Base-by-base conservation (phyloP, 306 rosid species). In the Inga leiocalycina region DNA sequence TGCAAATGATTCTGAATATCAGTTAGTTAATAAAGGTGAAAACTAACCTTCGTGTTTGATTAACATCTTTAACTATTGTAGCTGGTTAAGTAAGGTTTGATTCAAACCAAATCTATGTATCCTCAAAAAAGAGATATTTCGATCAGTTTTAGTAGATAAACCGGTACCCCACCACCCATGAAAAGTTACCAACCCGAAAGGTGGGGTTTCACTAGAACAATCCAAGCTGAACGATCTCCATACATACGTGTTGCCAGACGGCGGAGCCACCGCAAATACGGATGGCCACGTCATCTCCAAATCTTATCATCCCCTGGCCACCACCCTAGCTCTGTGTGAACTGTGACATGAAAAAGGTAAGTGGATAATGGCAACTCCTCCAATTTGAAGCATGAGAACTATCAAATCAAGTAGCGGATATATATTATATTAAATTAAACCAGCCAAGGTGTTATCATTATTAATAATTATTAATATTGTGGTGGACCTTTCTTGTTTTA, bases 311-410 rank as follows among this genome's bases (percentile, higher is more conserved):
- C 75, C 41, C 66, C 62, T n/a, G 10, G 57, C 43, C 86, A 71
- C 76, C 74, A 45, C 75, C 24, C 35, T 17, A 68, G 10, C 59
- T 24, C 43, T 41, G 79, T 92, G 89, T 84, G 90, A 81, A 87
- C 75, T 57, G 69, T 51, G 80, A 81, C 76, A 35, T 48, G 43
- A 41, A 57, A 74, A 90, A 83, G 85, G 74, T 49, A 56, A 80
- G 61, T 73, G 65, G 85, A 84, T 81, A 74, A 81, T 82, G 85
- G 80, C 78, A 68, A 45, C 35, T 37, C 86, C 80, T 81, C 90
- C 79, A 85, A 85, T 84, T 84, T 68, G 56, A 83, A 57, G 76
- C 77, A 79, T 84, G 48, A 87, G 85, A 86, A 87, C 85, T 83
- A 84, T 88, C 92, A 91, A 84, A 77, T 79, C 10, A 35, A 34